These are phyloP conservation scores for Corymbia calophylla DNA, from an alignment of 441 rosid species.

Conservation along the genomic window DNA sequence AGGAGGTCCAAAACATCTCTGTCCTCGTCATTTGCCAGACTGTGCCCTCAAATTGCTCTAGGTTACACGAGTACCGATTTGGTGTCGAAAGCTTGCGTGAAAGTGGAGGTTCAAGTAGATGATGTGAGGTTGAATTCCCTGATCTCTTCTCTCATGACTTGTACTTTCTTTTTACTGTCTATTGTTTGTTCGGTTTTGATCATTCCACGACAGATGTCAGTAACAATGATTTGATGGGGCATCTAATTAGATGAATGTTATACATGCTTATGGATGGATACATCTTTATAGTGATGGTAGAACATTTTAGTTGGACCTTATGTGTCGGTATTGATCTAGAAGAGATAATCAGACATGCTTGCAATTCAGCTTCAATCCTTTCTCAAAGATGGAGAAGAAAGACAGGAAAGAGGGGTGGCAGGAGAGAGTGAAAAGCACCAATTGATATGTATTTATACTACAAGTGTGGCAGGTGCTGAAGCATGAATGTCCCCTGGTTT, in stretches of 20 bases:
- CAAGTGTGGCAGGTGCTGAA: background rate
- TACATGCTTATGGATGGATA: background rate
- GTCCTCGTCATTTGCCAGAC: conserved; percentile 58
- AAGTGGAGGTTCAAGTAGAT: conserved; percentile 79
- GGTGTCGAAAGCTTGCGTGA: conserved; percentile 27
- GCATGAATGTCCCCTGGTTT: background rate
- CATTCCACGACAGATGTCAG: background rate
- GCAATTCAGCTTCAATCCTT: background rate
- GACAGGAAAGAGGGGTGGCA: background rate
- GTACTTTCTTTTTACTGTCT: background rate
- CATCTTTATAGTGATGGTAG: background rate
- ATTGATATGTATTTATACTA: background rate
- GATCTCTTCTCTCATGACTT: background rate
- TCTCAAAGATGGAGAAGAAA: background rate
- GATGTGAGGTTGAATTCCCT: conserved; percentile 47
- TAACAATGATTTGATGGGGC: background rate
- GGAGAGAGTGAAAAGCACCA: background rate
- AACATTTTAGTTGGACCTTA: background rate
- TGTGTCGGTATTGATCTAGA: background rate
- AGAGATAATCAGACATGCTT: background rate
- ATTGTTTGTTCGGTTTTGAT: background rate
- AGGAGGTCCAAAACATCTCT: conserved; percentile 67
- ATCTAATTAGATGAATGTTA: background rate
- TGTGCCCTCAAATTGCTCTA: conserved; percentile 61
- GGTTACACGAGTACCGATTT: conserved; percentile 23